Evolutionary conservation across 108 stramenopile species (phyloP), one percentile per base, ranked within the genome.

Genomic region (Skeletonema costatum): DNA sequence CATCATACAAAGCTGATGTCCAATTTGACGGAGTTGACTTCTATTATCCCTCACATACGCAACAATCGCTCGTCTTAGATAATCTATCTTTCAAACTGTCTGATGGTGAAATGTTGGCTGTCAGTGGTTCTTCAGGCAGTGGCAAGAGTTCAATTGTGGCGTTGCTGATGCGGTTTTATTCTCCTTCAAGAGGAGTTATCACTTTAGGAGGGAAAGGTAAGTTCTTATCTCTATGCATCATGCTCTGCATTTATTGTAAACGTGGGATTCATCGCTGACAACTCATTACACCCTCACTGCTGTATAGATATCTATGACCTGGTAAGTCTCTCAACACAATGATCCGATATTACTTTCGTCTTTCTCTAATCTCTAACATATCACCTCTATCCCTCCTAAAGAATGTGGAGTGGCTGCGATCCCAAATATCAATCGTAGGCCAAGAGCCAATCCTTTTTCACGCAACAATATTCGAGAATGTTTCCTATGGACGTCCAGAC

Each of bases 361-460:
- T 21, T 29, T 56, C 25, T 0, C 44, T 0, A 41, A 38, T 41
- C 19, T 67, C 66, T 69, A 84, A 85, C 7, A 29, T 12, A 9
- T 41, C 25, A 2, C 2, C 10, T 56, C 19, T 73, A 11, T 87
- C 36, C n/a, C 9, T 0, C 19, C 13, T 32, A 21, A 10, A 70
- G 69, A 66, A 88, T 71, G 67, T 86, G 31, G 67, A 79, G 33
- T 88, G 86, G 86, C 67, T 86, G 41, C 74, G 90, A n/a, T 66
- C 63, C 21, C 87, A 93, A 48, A 73, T 96, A 30, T 91, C 91
- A 4, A 71, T 85, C 13, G 93, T 97, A n/a, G 75, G 85, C 10
- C 96, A 97, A 82, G 93, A 97, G 73, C 93, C 94, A 0, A 84
- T 84, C 48, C 92, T 97, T 14, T 95, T 95, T 60, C 73, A 88